These are phyloP conservation scores for Funneliformis mosseae DNA, from an alignment of 192 early-diverging fungal genomes.

Conservation along the genomic window DNA sequence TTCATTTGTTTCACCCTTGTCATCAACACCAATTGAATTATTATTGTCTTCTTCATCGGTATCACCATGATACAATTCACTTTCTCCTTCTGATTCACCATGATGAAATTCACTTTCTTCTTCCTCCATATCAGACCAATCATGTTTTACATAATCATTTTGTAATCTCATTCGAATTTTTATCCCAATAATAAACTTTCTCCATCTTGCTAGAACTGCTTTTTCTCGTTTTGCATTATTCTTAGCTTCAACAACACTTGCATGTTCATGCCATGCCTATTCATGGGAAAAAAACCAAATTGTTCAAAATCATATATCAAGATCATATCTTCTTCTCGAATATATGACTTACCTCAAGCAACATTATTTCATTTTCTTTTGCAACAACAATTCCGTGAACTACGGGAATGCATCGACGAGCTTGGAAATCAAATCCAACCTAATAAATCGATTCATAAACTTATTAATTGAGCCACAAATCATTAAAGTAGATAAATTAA, in stretches of 20 bases:
- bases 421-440: conserved; percentile 74
- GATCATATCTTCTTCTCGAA: conserved; percentile 25
- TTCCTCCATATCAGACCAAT: not conserved
- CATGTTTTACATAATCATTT: conserved; percentile 53
- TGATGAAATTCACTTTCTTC: not conserved
- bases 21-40: conserved; percentile 1
- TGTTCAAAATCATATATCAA: not conserved
- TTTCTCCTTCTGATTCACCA: not conserved
- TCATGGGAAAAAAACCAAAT: conserved; percentile 4
- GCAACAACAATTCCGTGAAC: conserved; percentile 72
- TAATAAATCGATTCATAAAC: conserved; percentile 36
- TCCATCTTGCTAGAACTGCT: conserved; percentile 56
- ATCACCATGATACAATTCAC: conserved; percentile 26
- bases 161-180: conserved; percentile 56
- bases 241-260: conserved; percentile 29
- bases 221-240: conserved; percentile 43
- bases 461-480: not conserved
- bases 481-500: conserved; percentile 13
- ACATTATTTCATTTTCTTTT: conserved; percentile 55
- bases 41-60: conserved; percentile 31
- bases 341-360: conserved; percentile 58
- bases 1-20: not conserved
- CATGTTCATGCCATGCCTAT: conserved; percentile 43
- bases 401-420: conserved; percentile 60
- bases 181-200: conserved; percentile 53